Evolutionary conservation across 306 rosid species (phyloP).

Genomic region (Vigna reflexopilosa): DNA sequence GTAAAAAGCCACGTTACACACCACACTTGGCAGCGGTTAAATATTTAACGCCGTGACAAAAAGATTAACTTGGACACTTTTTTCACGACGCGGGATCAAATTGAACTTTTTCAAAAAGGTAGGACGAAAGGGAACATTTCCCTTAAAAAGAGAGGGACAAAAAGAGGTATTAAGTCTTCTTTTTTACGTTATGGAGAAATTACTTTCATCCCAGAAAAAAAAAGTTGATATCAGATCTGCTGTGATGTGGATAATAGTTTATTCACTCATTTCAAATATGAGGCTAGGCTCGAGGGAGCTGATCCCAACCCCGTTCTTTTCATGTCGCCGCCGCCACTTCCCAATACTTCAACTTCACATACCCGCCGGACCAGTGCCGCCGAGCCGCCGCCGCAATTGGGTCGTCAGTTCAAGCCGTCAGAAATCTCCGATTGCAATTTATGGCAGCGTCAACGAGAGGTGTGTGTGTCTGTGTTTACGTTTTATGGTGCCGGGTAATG

Average conservation of each 20-base stretch:
- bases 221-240: not conserved
- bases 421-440: slow-evolving; percentile 21
- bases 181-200: too few relatives aligned
- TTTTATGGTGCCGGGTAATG: not conserved
- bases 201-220: too few relatives aligned
- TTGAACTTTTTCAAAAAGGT: too few relatives aligned
- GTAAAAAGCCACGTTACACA: too few relatives aligned
- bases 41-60: too few relatives aligned
- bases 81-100: too few relatives aligned
- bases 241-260: not conserved
- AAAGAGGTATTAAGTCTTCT: too few relatives aligned
- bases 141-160: too few relatives aligned
- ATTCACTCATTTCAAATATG: not conserved
- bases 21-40: too few relatives aligned
- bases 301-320: not conserved
- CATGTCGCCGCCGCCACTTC: slow-evolving; percentile 12
- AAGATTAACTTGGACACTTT: too few relatives aligned
- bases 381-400: not conserved
- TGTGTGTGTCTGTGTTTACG: not conserved
- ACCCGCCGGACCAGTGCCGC: not conserved
- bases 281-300: not conserved
- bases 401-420: slow-evolving; percentile 6
- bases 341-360: not conserved
- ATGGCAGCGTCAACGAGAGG: not conserved
- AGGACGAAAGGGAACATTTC: too few relatives aligned